These are phyloP conservation scores for Mycena venus DNA, from an alignment of 768 basidiomycete genomes.

Conservation along the genomic window DNA sequence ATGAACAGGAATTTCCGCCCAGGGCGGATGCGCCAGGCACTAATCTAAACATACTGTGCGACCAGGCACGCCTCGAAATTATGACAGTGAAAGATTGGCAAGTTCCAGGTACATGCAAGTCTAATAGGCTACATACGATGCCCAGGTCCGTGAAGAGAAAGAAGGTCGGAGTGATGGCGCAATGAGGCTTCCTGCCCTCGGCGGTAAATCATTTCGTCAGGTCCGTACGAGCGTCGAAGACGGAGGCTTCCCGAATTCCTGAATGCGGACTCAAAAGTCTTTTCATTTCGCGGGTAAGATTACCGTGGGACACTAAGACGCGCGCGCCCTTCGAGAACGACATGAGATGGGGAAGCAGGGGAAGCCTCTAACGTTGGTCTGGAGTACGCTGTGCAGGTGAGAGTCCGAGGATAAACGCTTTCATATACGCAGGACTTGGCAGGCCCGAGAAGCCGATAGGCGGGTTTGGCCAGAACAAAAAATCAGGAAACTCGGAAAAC, in stretches of 20 bases:
- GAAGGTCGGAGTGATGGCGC: slow-evolving; percentile 23
- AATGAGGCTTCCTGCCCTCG: background rate
- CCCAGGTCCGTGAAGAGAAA: slow-evolving; percentile 12
- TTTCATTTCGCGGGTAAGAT: slow-evolving; percentile 18
- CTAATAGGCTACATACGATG: slow-evolving; percentile 16
- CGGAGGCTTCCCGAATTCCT: slow-evolving; percentile 2
- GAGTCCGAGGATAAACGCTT: slow-evolving; percentile 8
- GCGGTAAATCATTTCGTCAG: background rate
- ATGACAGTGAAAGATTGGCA: slow-evolving; percentile 6
- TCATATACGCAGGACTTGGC: slow-evolving; percentile 1
- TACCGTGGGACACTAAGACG: slow-evolving; percentile 7
- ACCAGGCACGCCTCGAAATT: slow-evolving; percentile 13
- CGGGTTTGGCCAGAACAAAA: background rate
- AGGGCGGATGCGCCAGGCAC: background rate
- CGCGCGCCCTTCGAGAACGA: slow-evolving; percentile 25
- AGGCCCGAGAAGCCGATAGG: background rate
- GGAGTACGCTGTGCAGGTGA: background rate
- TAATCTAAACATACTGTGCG: background rate
- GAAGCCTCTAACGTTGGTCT: background rate
- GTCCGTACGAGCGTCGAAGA: slow-evolving; percentile 10
- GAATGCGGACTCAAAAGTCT: background rate
- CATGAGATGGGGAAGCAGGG: slow-evolving; percentile 11
- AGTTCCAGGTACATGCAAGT: slow-evolving; percentile 14
- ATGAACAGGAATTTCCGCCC: slow-evolving; percentile 6
- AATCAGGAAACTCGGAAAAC: background rate